Base-by-base conservation (phyloP, 2,329 filamentous ascomycete genomes). In the Curvularia hawaiiensis region DNA sequence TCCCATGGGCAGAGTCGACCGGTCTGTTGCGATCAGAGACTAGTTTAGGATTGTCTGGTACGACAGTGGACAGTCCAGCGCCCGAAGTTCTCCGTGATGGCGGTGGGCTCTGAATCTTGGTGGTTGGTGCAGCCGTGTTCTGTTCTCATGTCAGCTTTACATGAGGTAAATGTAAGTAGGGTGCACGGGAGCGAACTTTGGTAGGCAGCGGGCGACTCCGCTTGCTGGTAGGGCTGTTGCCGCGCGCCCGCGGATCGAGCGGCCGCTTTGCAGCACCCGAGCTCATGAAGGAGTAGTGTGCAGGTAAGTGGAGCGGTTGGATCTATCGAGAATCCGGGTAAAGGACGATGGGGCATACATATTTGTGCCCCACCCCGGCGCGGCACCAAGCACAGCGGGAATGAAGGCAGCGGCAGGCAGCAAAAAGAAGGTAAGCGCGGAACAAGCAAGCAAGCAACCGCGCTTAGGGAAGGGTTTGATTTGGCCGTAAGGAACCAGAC, bases 181-280 rank as follows among this genome's bases (percentile, higher is more conserved):
- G 39, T 22, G 16, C 6, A 18, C n/a, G n/a, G 11, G 28, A n/a
- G 18, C 52, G 51, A 44, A 60, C 59, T 47, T 52, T 55, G 33
- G 56, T 45, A 46, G 51, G 53, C 18, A 40, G 45, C 35, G 46
- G 38, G 7, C 62, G 62, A 31, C 44, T 55, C 20, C 66, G 50
- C 44, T 71, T 67, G 3, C 60, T 47, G 10, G 66, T 64, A 45
- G 67, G 67, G 46, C 66, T 70, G 9, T 60, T 52, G 3, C 63
- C 64, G 20, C 61, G 56, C 33, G 64, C 63, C 7, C 52, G 52
- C 50, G 65, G 40, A 7, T 50, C 55, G 7, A 53, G 38, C 8
- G 59, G 56, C 24, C 67, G 60, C 41, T 71, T 70, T 18, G 46
- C 22, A 28, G 20, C 8, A 20, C 56, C 59, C 43, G 45, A 47